These are phyloP conservation scores for Micractinium sp. DNA, from an alignment of 139 green algal genomes.

Conservation along the genomic window DNA sequence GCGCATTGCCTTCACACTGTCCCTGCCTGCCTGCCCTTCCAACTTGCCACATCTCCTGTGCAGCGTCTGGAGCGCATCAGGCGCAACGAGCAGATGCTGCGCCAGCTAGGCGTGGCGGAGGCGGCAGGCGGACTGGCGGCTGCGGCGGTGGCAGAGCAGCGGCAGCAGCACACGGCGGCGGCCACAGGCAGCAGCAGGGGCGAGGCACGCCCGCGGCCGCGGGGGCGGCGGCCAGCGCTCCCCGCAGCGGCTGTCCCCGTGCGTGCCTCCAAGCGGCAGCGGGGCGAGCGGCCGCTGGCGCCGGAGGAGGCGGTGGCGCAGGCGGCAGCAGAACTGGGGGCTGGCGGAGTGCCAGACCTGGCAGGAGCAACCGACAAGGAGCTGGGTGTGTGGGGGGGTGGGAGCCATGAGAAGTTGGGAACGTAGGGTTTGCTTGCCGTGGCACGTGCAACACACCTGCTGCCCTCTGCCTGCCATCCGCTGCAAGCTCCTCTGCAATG, in stretches of 20 bases:
- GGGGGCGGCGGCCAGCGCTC: background rate
- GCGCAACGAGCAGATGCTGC: slow-evolving; percentile 55
- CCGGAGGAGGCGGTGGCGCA: background rate
- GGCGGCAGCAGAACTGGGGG: slow-evolving; percentile 9
- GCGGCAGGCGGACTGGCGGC: slow-evolving; percentile 22
- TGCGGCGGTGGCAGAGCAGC: background rate
- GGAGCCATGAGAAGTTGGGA: background rate
- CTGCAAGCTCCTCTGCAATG: background rate
- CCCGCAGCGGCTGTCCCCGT: background rate
- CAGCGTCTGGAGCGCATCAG: slow-evolving; percentile 52
- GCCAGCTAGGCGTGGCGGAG: slow-evolving; percentile 42
- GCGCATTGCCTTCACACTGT: background rate
- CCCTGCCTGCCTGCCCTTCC: background rate
- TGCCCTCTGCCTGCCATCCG: background rate
- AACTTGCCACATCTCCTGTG: background rate
- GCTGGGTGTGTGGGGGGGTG: background rate
- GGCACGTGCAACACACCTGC: background rate
- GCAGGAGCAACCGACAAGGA: background rate
- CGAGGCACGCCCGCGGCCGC: background rate
- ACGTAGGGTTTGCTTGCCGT: background rate
- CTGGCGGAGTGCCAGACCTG: background rate
- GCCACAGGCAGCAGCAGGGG: background rate
- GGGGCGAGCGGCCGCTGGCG: background rate
- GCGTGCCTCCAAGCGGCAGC: slow-evolving; percentile 19
- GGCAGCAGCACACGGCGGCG: background rate